These are phyloP conservation scores for Trypanosoma rangeli DNA, from an alignment of 208 protist genomes.

Conservation along the genomic window DNA sequence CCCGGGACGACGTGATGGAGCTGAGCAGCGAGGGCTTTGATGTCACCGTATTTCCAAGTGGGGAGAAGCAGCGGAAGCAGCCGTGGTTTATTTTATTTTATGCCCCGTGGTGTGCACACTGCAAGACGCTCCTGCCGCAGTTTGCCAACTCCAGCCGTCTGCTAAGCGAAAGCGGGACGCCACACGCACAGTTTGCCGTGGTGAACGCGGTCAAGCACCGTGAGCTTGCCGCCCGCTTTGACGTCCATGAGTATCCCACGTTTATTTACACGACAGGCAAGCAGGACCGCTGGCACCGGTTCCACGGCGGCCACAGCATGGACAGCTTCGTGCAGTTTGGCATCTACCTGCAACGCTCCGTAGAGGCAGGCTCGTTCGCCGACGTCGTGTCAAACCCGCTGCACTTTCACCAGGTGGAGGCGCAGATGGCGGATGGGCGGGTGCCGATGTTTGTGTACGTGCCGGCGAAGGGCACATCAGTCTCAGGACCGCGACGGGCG, in stretches of 20 bases:
- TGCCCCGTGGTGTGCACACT: constrained; percentile 84
- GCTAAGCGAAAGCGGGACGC: constrained; percentile 30
- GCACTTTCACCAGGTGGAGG: constrained; percentile 44
- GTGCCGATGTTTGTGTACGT: constrained; percentile 80
- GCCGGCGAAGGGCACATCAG: constrained; percentile 13
- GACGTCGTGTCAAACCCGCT: constrained; percentile 51
- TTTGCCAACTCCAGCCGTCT: constrained; percentile 68
- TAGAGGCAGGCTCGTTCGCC: constrained; percentile 54
- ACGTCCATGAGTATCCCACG: constrained; percentile 58
- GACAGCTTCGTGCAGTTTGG: constrained; percentile 66
- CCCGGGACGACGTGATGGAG: constrained; percentile 30
- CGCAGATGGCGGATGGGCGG: constrained; percentile 25
- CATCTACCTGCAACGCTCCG: constrained; percentile 44
- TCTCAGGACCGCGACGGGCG: not conserved
- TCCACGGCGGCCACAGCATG: constrained; percentile 50
- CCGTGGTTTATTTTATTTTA: constrained; percentile 83
- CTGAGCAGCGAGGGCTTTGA: constrained; percentile 67
- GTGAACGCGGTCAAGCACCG: constrained; percentile 53
- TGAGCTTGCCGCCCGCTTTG: constrained; percentile 52
- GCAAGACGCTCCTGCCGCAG: constrained; percentile 64
- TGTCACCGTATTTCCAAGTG: constrained; percentile 51
- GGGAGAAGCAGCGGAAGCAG: not conserved
- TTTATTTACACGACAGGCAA: constrained; percentile 83
- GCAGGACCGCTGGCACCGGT: constrained; percentile 44
- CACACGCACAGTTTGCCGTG: constrained; percentile 55